Conservation (phyloP, 352 stramenopile species). For the Phytophthora kernoviae region DNA sequence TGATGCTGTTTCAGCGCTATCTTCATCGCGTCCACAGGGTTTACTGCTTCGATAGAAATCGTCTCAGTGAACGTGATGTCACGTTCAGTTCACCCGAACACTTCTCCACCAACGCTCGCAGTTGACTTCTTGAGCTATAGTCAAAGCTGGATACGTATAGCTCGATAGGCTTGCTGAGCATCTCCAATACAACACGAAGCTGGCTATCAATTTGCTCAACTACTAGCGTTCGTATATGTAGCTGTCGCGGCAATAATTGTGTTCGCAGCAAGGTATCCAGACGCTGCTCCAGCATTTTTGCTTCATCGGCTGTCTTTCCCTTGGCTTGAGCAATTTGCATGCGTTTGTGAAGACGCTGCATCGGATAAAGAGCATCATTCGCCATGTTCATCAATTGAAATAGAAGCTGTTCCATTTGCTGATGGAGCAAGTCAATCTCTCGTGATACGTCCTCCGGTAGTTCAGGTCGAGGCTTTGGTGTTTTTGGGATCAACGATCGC, state of each 20-base stretch:
- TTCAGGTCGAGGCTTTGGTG: conserved; percentile 23
- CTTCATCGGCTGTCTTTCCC: conserved; percentile 71
- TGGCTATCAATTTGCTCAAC: conserved; percentile 6
- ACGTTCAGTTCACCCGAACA: conserved; percentile 19
- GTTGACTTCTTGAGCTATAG: conserved; percentile 15
- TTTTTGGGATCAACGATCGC: conserved; percentile 20
- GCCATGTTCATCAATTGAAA: conserved; percentile 34
- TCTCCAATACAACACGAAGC: conserved; percentile 15
- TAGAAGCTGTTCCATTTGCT: conserved; percentile 23
- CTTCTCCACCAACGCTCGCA: conserved; percentile 18
- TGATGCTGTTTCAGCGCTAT: conserved; percentile 15
- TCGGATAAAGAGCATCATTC: conserved; percentile 47
- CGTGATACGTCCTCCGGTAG: conserved; percentile 23
- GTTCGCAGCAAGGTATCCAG: conserved; percentile 33
- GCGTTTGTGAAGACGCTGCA: conserved; percentile 51
- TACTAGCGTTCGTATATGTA: conserved; percentile 10
- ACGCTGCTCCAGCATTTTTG: conserved; percentile 70
- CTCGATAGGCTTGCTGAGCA: conserved; percentile 22
- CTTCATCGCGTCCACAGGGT: conserved; percentile 5
- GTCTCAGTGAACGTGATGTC: conserved; percentile 12
- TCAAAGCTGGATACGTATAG: conserved; percentile 25
- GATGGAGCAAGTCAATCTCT: conserved; percentile 22
- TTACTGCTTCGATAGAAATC: not conserved
- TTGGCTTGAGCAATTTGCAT: conserved; percentile 44
- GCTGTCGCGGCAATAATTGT: conserved; percentile 22